phyloP scores from a whole-genome alignment of 768 basidiomycete species.

The Hericium alpestre region DNA sequence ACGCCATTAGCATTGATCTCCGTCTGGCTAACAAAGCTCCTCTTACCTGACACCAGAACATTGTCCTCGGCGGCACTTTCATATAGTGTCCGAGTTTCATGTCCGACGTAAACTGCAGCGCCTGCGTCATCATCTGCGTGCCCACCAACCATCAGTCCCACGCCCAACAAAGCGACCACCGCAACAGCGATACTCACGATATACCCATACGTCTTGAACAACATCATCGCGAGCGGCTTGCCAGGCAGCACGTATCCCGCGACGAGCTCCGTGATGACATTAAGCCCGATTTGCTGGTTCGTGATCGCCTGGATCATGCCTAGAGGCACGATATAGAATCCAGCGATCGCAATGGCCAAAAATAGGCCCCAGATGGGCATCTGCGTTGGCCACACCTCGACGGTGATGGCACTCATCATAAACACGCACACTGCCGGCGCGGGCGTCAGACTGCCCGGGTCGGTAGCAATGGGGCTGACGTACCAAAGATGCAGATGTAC shows the following conservation, averaged over 20 bases:
- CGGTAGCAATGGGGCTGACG: slow-evolving; percentile 2
- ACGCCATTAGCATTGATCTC: slow-evolving; percentile 26
- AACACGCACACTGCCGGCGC: slow-evolving; percentile 48
- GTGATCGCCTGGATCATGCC: slow-evolving; percentile 78
- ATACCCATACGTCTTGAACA: slow-evolving; percentile 46
- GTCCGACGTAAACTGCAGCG: slow-evolving; percentile 64
- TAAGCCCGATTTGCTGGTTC: slow-evolving; percentile 62
- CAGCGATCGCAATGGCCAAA: slow-evolving; percentile 36
- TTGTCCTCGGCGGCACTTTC: slow-evolving; percentile 37
- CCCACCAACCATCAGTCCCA: neutral
- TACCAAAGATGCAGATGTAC: slow-evolving; percentile 32
- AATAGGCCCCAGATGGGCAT: slow-evolving; percentile 63
- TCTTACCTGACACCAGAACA: slow-evolving; percentile 12
- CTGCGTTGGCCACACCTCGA: slow-evolving; percentile 54
- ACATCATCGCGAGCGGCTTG: slow-evolving; percentile 67
- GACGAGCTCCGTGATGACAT: slow-evolving; percentile 66
- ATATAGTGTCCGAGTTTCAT: slow-evolving; percentile 73
- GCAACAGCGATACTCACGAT: slow-evolving; percentile 3
- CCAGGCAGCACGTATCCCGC: slow-evolving; percentile 53
- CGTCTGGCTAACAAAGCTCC: slow-evolving; percentile 19
- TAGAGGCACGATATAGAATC: slow-evolving; percentile 65
- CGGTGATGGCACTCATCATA: slow-evolving; percentile 47
- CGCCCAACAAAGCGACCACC: neutral
- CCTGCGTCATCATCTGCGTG: slow-evolving; percentile 24
- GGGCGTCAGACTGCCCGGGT: too few relatives aligned